Conservation (phyloP, 1,139 yeast genomes). For the Yamadazyma triangularis region DNA sequence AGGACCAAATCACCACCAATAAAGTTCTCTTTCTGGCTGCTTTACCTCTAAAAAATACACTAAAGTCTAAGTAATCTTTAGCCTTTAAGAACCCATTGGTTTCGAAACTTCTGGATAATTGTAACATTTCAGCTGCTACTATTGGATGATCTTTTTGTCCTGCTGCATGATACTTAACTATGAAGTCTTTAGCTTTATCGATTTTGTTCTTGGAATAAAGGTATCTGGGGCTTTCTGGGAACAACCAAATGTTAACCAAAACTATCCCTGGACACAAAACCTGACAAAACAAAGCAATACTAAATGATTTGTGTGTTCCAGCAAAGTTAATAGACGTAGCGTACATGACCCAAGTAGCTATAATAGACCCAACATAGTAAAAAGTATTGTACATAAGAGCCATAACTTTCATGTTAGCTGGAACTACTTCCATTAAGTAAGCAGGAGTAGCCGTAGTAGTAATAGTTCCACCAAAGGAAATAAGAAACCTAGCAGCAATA, state of each 20-base stretch:
- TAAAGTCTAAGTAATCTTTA: slow-evolving; percentile 4
- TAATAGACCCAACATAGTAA: slow-evolving; percentile 17
- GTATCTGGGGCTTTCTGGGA: slow-evolving; percentile 60
- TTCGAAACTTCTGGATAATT: not conserved
- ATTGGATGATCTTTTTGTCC: slow-evolving; percentile 12
- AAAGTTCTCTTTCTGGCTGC: slow-evolving; percentile 4
- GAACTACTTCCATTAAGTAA: slow-evolving; percentile 16
- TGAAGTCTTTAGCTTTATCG: slow-evolving; percentile 29
- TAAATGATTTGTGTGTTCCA: slow-evolving; percentile 10
- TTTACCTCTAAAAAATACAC: slow-evolving; percentile 2
- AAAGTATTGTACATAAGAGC: slow-evolving; percentile 17
- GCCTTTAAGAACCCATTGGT: not conserved
- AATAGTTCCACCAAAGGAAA: slow-evolving; percentile 8
- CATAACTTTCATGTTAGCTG: slow-evolving; percentile 14
- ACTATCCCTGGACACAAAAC: slow-evolving; percentile 12
- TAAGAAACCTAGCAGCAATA: slow-evolving; percentile 17
- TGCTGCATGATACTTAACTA: slow-evolving; percentile 15
- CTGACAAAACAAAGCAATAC: slow-evolving; percentile 14
- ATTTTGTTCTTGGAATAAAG: slow-evolving; percentile 32
- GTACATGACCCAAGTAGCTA: slow-evolving; percentile 18
- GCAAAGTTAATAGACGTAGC: slow-evolving; percentile 13
- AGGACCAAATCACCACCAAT: slow-evolving; percentile 10
- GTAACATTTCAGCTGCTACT: slow-evolving; percentile 13
- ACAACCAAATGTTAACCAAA: slow-evolving; percentile 16
- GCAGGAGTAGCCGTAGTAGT: slow-evolving; percentile 15